Percentiles rank a stretch among this genome's conserved stretches.
These are phyloP conservation scores for Bothriochloa decipiens DNA, from an alignment of 176 grass and related monocot genomes.

Conservation along the genomic window DNA sequence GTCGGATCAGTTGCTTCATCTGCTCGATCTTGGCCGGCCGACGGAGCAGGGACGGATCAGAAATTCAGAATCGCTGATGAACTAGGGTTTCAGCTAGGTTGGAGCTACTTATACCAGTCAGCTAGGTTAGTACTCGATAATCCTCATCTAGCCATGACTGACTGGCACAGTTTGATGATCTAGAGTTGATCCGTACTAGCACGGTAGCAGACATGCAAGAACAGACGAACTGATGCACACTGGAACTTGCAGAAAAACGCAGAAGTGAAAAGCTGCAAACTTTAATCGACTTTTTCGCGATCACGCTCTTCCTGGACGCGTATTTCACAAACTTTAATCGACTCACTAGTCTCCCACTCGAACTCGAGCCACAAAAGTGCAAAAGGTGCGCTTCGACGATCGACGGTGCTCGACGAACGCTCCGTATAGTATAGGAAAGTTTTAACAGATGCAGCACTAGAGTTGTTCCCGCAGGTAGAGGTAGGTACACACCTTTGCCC, in stretches of 20 bases:
- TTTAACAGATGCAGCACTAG: too few species aligned
- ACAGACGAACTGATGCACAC: slow-evolving; percentile 38
- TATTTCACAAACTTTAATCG: too few species aligned
- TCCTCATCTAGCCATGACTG: too few species aligned
- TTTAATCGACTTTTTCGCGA: too few species aligned
- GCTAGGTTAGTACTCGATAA: background rate
- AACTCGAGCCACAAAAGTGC: background rate
- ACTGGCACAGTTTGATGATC: too few species aligned
- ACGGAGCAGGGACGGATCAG: background rate
- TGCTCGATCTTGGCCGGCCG: background rate
- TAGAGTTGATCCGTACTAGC: background rate
- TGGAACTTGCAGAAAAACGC: slow-evolving; percentile 13
- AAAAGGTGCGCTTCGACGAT: background rate
- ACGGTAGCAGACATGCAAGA: slow-evolving; percentile 29
- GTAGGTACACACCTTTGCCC: too few species aligned
- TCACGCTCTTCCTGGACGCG: too few species aligned
- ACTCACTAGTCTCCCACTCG: background rate
- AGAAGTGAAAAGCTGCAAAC: background rate
- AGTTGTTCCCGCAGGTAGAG: too few species aligned
- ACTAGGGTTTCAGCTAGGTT: slow-evolving; percentile 47
- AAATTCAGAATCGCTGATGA: slow-evolving; percentile 3
- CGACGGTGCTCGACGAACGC: background rate
- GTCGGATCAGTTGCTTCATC: background rate
- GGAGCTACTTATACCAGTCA: background rate
- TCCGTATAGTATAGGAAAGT: too few species aligned